A percentile compares a stretch with the other conserved stretches of the same genome.
Conservation (phyloP, 1,284 basidiomycete species). For the Microbotryum lychnidis-dioicae region DNA sequence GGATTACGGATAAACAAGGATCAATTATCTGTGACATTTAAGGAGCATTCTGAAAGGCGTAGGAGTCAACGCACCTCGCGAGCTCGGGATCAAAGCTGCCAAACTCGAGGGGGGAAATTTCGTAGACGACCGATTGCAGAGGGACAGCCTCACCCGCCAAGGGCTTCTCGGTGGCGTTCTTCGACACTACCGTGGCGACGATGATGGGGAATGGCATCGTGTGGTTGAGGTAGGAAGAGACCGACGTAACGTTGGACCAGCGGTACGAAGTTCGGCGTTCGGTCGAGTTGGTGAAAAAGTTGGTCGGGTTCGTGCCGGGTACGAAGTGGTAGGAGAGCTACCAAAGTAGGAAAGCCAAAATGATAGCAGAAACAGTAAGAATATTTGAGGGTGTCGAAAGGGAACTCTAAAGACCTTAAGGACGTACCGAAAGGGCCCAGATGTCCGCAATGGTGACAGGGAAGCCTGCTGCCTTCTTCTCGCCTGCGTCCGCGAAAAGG, state of each 20-base stretch:
- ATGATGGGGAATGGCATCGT: slow-evolving; percentile 27
- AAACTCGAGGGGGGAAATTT: slow-evolving; percentile 47
- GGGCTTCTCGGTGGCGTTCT: slow-evolving; percentile 8
- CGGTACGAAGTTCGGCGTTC: slow-evolving; percentile 14
- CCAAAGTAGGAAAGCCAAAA: not conserved
- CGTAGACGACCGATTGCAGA: slow-evolving; percentile 25
- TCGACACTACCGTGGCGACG: slow-evolving; percentile 14
- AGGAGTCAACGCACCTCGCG: slow-evolving; percentile 35
- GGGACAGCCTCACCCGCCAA: not conserved
- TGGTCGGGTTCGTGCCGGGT: slow-evolving; percentile 18
- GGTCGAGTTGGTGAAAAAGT: slow-evolving; percentile 13
- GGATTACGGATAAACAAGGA: too few species aligned
- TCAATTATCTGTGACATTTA: too few species aligned
- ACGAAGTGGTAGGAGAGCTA: slow-evolving; percentile 28
- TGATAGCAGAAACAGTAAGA: not conserved
- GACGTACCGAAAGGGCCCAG: not conserved
- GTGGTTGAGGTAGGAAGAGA: slow-evolving; percentile 11
- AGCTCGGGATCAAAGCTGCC: slow-evolving; percentile 60
- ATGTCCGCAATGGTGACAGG: slow-evolving; percentile 20
- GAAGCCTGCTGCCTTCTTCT: slow-evolving; percentile 23
- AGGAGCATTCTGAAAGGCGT: too few species aligned
- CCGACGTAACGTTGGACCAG: slow-evolving; percentile 13
- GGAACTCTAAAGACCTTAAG: not conserved
- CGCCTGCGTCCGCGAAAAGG: slow-evolving; percentile 9
- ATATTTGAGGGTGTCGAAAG: not conserved